These are phyloP conservation scores for Microascus cirrosus DNA, from an alignment of 2,329 filamentous ascomycete genomes.

Conservation along the genomic window DNA sequence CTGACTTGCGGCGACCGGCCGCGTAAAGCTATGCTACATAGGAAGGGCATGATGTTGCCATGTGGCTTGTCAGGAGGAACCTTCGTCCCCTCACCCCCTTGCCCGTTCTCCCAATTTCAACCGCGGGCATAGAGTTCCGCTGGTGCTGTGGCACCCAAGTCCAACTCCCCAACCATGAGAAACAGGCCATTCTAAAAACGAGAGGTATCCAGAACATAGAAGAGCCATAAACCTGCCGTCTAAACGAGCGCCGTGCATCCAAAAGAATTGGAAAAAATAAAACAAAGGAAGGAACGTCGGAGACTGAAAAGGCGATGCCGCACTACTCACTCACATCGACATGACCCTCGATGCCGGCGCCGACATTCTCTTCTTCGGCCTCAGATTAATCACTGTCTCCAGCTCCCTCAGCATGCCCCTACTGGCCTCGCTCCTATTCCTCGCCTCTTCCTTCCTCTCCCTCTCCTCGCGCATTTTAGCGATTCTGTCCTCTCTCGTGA, in stretches of 20 bases:
- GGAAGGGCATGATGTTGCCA: too few relatives aligned
- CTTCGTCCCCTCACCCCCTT: too few relatives aligned
- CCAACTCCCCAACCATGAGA: not conserved
- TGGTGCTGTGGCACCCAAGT: not conserved
- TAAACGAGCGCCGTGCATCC: slow-evolving; percentile 1
- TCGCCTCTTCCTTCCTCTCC: slow-evolving; percentile 56
- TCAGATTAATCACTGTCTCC: slow-evolving; percentile 68
- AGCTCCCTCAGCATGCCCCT: slow-evolving; percentile 87
- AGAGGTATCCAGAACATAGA: not conserved
- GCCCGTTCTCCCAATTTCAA: too few relatives aligned
- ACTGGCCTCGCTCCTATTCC: slow-evolving; percentile 69
- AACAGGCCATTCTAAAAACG: not conserved
- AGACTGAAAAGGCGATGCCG: not conserved
- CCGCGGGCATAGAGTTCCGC: too few relatives aligned
- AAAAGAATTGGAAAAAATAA: not conserved
- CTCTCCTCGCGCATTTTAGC: slow-evolving; percentile 81
- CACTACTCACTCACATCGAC: slow-evolving; percentile 6
- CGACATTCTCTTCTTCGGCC: slow-evolving; percentile 19
- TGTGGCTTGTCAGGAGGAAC: too few relatives aligned
- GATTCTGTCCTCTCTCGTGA: slow-evolving; percentile 82
- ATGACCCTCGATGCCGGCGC: slow-evolving; percentile 5
- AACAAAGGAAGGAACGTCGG: slow-evolving; percentile 1
- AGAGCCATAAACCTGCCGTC: not conserved
- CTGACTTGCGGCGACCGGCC: not conserved
- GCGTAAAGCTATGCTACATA: too few relatives aligned